A percentile compares a stretch with the other conserved stretches of the same genome.
Conservation (phyloP, 331 rosid genomes). For the Spiraea crenata region DNA sequence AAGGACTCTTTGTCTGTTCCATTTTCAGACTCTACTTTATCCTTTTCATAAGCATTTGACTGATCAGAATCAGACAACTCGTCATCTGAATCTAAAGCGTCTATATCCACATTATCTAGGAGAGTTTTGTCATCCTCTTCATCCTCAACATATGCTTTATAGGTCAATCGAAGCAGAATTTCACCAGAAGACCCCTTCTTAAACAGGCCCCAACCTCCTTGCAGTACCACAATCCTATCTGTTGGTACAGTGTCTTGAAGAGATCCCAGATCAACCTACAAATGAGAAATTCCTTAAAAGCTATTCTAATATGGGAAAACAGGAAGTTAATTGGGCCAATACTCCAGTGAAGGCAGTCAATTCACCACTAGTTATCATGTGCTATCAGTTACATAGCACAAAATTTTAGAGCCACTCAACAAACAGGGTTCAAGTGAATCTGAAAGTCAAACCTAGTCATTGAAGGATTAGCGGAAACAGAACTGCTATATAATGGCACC, state of each 20-base stretch:
- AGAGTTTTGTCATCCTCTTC: conserved; percentile 84
- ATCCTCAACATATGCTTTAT: conserved; percentile 97
- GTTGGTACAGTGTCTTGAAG: conserved; percentile 98
- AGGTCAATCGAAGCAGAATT: conserved; percentile 84
- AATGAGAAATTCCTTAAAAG: conserved; percentile 20
- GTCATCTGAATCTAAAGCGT: conserved; percentile 82
- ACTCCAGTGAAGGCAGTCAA: not conserved
- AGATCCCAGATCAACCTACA: conserved; percentile 75
- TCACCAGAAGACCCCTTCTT: conserved; percentile 81
- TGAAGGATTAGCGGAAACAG: not conserved
- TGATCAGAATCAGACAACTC: conserved; percentile 76
- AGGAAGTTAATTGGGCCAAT: conserved; percentile 6
- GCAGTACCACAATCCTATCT: conserved; percentile 74
- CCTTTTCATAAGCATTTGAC: conserved; percentile 33
- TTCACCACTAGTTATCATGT: not conserved
- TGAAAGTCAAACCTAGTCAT: too few relatives aligned
- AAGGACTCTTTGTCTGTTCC: conserved; percentile 68
- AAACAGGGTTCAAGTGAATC: not conserved
- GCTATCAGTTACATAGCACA: not conserved
- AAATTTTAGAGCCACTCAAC: not conserved
- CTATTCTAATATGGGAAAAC: not conserved
- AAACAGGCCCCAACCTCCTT: conserved; percentile 78
- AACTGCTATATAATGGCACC: not conserved
- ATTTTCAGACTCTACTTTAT: conserved; percentile 29
- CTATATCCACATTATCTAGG: conserved; percentile 43